Evolutionary conservation across 2,329 filamentous ascomycete genomes (phyloP).

Genomic region (Chalaropsis ovoidea): DNA sequence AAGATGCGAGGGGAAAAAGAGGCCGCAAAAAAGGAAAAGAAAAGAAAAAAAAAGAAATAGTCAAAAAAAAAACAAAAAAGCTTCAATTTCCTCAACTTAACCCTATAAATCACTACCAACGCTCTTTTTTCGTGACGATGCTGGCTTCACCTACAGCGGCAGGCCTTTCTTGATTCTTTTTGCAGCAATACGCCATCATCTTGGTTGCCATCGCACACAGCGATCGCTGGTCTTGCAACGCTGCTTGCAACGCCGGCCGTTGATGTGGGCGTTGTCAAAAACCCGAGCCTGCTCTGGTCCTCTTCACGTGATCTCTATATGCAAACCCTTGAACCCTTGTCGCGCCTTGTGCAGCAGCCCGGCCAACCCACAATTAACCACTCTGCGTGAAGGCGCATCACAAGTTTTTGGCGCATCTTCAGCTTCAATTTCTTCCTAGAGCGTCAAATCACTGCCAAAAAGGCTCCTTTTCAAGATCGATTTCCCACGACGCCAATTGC

Average conservation of each 20-base stretch:
- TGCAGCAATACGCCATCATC: too few relatives aligned
- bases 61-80: not conserved
- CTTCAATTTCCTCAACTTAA: too few relatives aligned
- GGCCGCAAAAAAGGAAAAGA: not conserved
- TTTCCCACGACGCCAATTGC: not conserved
- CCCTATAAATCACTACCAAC: too few relatives aligned
- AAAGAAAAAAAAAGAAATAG: not conserved
- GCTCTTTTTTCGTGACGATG: too few relatives aligned
- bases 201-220: too few relatives aligned
- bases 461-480: too few relatives aligned
- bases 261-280: too few relatives aligned
- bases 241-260: too few relatives aligned
- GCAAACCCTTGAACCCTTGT: not conserved
- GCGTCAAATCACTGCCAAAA: not conserved
- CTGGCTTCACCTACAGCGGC: too few relatives aligned
- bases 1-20: slow-evolving; percentile 2
- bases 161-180: too few relatives aligned
- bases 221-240: too few relatives aligned
- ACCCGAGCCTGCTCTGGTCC: too few relatives aligned
- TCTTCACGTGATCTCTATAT: not conserved
- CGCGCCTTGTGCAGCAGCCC: not conserved
- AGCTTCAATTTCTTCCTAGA: not conserved
- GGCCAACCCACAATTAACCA: not conserved
- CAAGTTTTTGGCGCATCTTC: not conserved
- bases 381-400: not conserved